Evolutionary conservation across 768 basidiomycete genomes (phyloP).

Genomic region (Pulveroboletus sp.): DNA sequence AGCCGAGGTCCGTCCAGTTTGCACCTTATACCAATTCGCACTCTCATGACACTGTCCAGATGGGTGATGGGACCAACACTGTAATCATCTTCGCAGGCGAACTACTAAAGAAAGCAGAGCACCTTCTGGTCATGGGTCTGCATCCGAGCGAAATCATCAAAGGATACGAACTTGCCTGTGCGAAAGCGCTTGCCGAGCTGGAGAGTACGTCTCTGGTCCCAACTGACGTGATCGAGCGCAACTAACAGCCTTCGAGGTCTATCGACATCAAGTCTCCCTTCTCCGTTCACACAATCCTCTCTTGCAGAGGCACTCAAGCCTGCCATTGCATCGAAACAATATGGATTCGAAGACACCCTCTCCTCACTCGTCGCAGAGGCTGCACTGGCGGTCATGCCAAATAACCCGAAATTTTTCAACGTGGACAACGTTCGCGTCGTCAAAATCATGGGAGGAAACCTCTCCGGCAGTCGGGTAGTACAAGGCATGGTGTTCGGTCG

Average conservation of each 20-base stretch:
- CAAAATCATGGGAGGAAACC: conserved; percentile 94
- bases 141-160: conserved; percentile 95
- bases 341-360: conserved; percentile 84
- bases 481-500: conserved; percentile 98
- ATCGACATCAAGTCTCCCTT: conserved; percentile 63
- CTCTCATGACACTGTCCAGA: conserved; percentile 42
- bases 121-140: conserved; percentile 91
- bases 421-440: conserved; percentile 98
- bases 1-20: conserved; percentile 59
- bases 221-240: conserved; percentile 6
- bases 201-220: conserved; percentile 68
- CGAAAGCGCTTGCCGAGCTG: conserved; percentile 80
- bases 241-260: conserved; percentile 47
- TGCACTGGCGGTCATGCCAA: conserved; percentile 86
- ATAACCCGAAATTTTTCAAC: conserved; percentile 88
- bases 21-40: not conserved
- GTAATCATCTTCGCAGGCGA: conserved; percentile 96
- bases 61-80: conserved; percentile 96
- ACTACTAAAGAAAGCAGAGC: conserved; percentile 88
- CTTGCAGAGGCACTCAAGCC: conserved; percentile 80
- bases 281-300: conserved; percentile 63
- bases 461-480: conserved; percentile 83
- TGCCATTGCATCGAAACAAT: conserved; percentile 95
- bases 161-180: conserved; percentile 89
- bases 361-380: conserved; percentile 88